Base-by-base conservation (phyloP, 768 basidiomycete genomes). In the Trametes maxima region DNA sequence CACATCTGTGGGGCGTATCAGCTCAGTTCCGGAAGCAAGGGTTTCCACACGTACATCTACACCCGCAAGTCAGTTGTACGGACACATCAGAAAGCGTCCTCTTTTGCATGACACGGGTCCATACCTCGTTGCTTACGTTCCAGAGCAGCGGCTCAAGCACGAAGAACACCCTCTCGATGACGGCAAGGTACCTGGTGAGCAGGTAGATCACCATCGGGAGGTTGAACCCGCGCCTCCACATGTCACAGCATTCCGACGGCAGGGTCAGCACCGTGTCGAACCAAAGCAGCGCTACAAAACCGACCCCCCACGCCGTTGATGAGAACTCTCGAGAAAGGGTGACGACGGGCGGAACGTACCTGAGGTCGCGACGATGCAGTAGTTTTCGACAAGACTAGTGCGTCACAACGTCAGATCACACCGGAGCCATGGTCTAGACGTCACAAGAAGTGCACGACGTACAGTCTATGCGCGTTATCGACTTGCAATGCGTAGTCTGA, bases 341-440 rank as follows among this genome's bases (percentile, higher is more conserved):
- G 1, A 14, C 8, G 0, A 35, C n/a, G 2, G 35, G 28, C 4
- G 28, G 1, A 5, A 4, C 47, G 3, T n/a, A 55, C 60, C 54
- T 10, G 53, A 50, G 2, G 60, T 50, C 5, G 54, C 54, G 1
- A 61, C 28, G 40, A 61, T 55, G 54, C 53, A 61, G 28, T 55
- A 55, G 33, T 51, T 55, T 13, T 50, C 47, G 7, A 45, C 2
- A 4, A 55, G 4, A n/a, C 60, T 61, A 44, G 13, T 33, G 28
- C 28, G 8, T 33, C 4, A 8, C 28, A 33, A 8, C 28, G 28
- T 33, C 28, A 33, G 28, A 33, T 8, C 37, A 22, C 14, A 16
- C 50, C 5, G 19, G n/a, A 16, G 37, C 40, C 5, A 40, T 8
- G 19, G 5, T 24, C 3, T 11, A 8, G 3, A 40, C 10, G 3